phyloP scores from a whole-genome alignment of 257 asterid species.

The Coffea canephora region DNA sequence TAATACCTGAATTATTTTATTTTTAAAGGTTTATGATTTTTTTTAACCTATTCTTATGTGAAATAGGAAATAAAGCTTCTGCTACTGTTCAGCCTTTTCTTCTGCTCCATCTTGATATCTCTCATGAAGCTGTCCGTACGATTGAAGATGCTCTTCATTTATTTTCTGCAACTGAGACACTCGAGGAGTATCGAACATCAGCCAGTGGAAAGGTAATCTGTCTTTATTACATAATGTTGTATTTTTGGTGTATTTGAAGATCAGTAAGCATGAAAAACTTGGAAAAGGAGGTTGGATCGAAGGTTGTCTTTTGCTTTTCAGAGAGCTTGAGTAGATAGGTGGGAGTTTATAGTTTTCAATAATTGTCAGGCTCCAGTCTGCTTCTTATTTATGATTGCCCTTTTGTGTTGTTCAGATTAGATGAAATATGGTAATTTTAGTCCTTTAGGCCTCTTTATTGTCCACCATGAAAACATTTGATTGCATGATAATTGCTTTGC shows the following conservation, averaged over 20 bases:
- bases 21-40: slow-evolving; percentile 8
- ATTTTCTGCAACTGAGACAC: slow-evolving; percentile 78
- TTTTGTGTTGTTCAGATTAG: not conserved
- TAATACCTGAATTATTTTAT: not conserved
- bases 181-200: slow-evolving; percentile 74
- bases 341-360: not conserved
- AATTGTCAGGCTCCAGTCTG: not conserved
- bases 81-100: slow-evolving; percentile 84
- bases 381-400: not conserved
- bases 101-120: slow-evolving; percentile 86
- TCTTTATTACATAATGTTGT: slow-evolving; percentile 7
- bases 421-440: not conserved
- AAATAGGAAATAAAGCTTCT: slow-evolving; percentile 72
- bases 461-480: not conserved
- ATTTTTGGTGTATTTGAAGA: not conserved
- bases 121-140: slow-evolving; percentile 59
- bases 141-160: slow-evolving; percentile 77
- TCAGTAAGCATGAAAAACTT: not conserved
- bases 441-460: not conserved
- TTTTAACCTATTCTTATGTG: slow-evolving; percentile 11
- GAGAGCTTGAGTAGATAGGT: not conserved
- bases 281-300: not conserved
- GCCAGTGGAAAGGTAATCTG: slow-evolving; percentile 59
- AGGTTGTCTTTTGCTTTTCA: no score
- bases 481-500: not conserved